These are phyloP conservation scores for Ambrosiella cleistominuta DNA, from an alignment of 2,329 filamentous ascomycete genomes.

Conservation along the genomic window DNA sequence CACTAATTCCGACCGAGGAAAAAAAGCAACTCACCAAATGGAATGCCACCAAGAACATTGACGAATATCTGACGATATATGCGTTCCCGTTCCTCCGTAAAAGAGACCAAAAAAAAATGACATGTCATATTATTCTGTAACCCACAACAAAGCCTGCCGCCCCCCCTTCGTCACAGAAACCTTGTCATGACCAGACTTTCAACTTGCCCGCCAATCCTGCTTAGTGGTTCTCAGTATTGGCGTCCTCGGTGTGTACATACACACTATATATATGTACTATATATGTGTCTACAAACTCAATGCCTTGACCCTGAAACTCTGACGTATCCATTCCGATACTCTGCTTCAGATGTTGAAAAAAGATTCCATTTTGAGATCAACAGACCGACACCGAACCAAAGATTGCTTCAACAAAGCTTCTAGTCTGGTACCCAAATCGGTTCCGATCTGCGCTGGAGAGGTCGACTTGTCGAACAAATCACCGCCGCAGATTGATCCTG, in stretches of 20 bases:
- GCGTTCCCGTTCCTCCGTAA: neutral
- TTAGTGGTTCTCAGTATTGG: too few relatives aligned
- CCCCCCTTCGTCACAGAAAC: neutral
- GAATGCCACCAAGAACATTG: neutral
- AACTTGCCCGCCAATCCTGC: too few relatives aligned
- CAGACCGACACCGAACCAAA: neutral
- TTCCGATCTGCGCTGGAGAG: neutral
- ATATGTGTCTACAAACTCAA: neutral
- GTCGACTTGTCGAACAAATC: neutral
- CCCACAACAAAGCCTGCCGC: neutral
- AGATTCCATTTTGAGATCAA: neutral
- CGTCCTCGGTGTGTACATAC: too few relatives aligned
- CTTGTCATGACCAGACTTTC: neutral
- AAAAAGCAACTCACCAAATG: too few relatives aligned
- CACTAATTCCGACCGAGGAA: too few relatives aligned
- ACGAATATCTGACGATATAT: neutral
- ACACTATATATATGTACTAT: neutral
- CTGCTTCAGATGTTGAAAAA: neutral
- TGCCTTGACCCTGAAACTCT: neutral
- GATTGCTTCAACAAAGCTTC: neutral
- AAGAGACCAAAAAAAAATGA: neutral
- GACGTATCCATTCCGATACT: neutral
- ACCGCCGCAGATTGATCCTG: neutral
- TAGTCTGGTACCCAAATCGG: neutral
- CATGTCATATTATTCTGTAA: neutral